phyloP scores from a whole-genome alignment of 805 yeast species.

The Candida insectorum region DNA sequence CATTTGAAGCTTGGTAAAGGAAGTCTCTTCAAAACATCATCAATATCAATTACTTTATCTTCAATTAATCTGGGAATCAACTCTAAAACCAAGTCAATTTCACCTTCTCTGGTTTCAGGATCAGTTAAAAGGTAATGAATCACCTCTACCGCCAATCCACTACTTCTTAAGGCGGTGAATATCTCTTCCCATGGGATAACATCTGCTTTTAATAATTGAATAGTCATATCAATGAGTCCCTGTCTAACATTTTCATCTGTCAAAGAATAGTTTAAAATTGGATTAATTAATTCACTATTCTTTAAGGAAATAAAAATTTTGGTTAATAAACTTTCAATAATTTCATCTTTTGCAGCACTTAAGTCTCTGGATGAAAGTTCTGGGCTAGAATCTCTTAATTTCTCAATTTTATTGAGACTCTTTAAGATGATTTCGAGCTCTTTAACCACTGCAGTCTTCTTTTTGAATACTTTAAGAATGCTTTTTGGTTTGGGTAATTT shows the following conservation, averaged over 20 bases:
- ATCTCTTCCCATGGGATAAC: slow-evolving; percentile 32
- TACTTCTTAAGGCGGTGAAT: slow-evolving; percentile 24
- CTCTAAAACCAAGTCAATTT: slow-evolving; percentile 21
- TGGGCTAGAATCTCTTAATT: slow-evolving; percentile 4
- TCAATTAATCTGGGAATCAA: slow-evolving; percentile 18
- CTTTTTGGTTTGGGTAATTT: slow-evolving; percentile 5
- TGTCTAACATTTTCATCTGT: slow-evolving; percentile 27
- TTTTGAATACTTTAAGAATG: slow-evolving; percentile 2
- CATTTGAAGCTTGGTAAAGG: no score
- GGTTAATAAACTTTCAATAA: slow-evolving; percentile 17
- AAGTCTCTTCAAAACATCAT: slow-evolving; percentile 5
- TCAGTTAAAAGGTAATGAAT: slow-evolving; percentile 23
- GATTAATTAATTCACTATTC: slow-evolving; percentile 26
- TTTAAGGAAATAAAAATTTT: slow-evolving; percentile 23
- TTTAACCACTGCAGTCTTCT: slow-evolving; percentile 7
- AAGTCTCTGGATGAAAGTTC: slow-evolving; percentile 2
- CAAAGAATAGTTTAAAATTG: slow-evolving; percentile 23
- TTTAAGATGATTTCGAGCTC: slow-evolving; percentile 10
- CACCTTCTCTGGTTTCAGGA: slow-evolving; percentile 25
- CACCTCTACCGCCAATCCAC: slow-evolving; percentile 29
- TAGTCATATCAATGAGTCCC: slow-evolving; percentile 19
- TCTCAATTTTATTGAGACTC: slow-evolving; percentile 10
- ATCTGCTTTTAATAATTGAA: slow-evolving; percentile 23
- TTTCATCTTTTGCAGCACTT: slow-evolving; percentile 14
- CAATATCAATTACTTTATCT: slow-evolving; percentile 10